Base-by-base conservation (phyloP, 495 filamentous ascomycete species). In the Bombardia bombarda region DNA sequence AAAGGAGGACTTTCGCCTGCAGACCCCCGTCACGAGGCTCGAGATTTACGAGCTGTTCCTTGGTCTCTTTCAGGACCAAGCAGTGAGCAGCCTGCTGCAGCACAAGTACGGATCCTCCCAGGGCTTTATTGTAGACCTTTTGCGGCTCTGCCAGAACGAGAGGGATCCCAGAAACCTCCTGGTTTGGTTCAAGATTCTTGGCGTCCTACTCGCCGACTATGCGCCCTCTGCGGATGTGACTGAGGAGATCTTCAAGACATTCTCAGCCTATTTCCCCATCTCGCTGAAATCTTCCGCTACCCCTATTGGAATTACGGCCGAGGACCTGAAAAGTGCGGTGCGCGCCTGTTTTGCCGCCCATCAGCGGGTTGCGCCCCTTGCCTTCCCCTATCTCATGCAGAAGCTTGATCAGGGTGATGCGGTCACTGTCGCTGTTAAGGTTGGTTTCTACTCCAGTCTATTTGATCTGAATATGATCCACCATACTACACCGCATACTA, bases 251-350 rank as follows among this genome's bases (percentile, higher is more conserved):
- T 74, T 70, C 51, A 66, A 65, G 55, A 55, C 57, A 26, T 73
- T 63, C 55, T 70, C 64, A 17, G 67, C 58, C 36, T 78, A 76
- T 49, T 77, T 72, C 39, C 74, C 74, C 14, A 73, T 78, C 17
- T 71, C 66, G 1, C 43, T 77, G 9, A 54, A 65, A n/a, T 56
- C 53, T 40, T 62, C 69, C 3, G 62, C 63, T 24, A 60, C 57
- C 1, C 56, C 67, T 3, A 61, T 65, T 18, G 60, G 61, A 7
- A 66, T 74, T 9, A 70, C 69, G 0, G 61, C 66, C n/a, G 70
- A 73, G 16, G 65, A 73, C 33, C 58, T 78, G 25, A 73, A 70
- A 46, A 39, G 44, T 9, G 58, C 64, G 9, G 52, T 78, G 7
- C 62, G 72, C 9, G 43, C 47, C 17, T 78, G 74, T 31, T 72